Evolutionary conservation across 2,329 filamentous ascomycete species (phyloP), one percentile per base, ranked within the genome.

Genomic region (Xylaria digitata): DNA sequence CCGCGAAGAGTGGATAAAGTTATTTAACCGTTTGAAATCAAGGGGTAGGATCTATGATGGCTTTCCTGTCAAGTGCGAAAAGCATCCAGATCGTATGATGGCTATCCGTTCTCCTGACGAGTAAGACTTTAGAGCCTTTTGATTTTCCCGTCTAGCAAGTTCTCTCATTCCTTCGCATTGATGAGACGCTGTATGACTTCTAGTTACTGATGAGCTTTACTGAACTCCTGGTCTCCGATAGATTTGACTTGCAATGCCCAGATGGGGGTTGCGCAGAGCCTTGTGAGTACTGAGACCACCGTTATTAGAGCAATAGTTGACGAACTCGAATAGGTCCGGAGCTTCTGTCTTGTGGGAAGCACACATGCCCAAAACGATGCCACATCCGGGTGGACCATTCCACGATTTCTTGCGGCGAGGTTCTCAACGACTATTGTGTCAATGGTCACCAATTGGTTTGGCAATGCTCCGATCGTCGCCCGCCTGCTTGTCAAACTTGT

Each of bases 301-400:
- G n/a, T n/a, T n/a, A n/a, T n/a, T n/a, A n/a, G n/a, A n/a, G n/a
- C n/a, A 40, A 15, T 55, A 21, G 43, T 32, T 6, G 49, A 17
- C 59, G 55, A 62, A 62, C 42, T 32, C 11, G 15, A 49, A 2
- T 13, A 62, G 59, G n/a, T n/a, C n/a, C 17, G 50, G 50, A 30
- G 59, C 32, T 17, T 15, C 32, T 49, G 40, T 67, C 21, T 1
- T 93, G 91, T 61, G 84, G 84, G 0, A 43, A 83, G 0, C 91
- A 94, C 69, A 73, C 73, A 0, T 94, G 92, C 70, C 79, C 80
- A 0, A 82, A 80, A 0, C 81, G 82, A 6, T 94, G 92, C 64
- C 92, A 94, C 76, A 83, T 85, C 0, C 69, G 90, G 0, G 72
- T 75, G 0, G 84, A 89, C 67, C 87, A 89, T 69, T 85, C 83